Evolutionary conservation across 176 grass and related monocot genomes (phyloP).

Genomic region (Musa beccarii): DNA sequence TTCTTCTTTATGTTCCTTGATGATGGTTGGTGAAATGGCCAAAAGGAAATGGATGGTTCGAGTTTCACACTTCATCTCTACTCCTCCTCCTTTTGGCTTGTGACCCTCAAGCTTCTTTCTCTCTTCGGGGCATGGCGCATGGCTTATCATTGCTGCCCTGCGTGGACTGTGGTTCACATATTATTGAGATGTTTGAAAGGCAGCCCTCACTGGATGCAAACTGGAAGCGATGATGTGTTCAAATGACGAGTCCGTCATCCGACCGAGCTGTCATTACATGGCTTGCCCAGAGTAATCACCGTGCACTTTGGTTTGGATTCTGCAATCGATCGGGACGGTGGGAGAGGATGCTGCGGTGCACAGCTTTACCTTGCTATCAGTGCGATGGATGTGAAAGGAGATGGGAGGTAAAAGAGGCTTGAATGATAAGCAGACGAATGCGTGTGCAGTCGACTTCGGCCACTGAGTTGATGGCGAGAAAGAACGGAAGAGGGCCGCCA

Average conservation of each 20-base stretch:
- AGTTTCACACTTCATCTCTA: slow-evolving; percentile 1
- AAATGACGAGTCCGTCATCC: no score
- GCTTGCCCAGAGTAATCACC: neutral
- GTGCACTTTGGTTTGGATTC: neutral
- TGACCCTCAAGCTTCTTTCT: slow-evolving; percentile 5
- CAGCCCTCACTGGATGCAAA: neutral
- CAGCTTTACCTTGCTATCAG: no score
- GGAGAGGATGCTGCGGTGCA: no score
- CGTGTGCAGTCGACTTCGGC: no score
- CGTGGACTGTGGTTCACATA: neutral
- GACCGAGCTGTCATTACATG: neutral
- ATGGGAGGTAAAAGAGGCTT: neutral
- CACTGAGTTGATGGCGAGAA: neutral
- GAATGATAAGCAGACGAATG: neutral
- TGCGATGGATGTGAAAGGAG: no score
- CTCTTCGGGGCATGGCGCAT: neutral
- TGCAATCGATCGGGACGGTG: no score
- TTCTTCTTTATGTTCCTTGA: neutral
- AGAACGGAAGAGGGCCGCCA: neutral
- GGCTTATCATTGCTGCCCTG: slow-evolving; percentile 9
- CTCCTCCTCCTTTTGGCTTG: neutral
- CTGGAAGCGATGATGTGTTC: no score
- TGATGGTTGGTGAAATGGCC: neutral
- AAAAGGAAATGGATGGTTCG: neutral
- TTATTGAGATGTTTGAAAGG: neutral